A percentile compares a stretch with the other conserved stretches of the same genome.
phyloP scores from a whole-genome alignment of 2,329 filamentous ascomycete species.

The Dothistroma septosporum region DNA sequence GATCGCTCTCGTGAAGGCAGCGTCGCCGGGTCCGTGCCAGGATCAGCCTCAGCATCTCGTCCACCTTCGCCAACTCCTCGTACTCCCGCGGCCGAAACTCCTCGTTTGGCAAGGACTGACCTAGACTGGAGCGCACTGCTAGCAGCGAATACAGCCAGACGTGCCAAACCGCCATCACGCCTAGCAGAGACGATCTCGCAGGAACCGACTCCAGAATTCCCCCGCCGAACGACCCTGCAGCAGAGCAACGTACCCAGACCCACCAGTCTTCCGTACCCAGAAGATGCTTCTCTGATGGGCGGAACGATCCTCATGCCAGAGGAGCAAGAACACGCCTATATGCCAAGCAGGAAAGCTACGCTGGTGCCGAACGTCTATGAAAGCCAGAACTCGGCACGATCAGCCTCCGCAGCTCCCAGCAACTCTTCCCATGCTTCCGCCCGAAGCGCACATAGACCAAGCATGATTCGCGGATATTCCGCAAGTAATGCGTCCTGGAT shows the following conservation, averaged over 20 bases:
- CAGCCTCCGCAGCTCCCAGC: constrained; percentile 19
- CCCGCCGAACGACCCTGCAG: constrained; percentile 29
- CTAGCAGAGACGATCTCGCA: constrained; percentile 17
- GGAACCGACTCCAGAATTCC: constrained; percentile 28
- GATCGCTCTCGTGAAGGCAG: constrained; percentile 20
- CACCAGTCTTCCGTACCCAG: constrained; percentile 43
- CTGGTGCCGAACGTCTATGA: constrained; percentile 6
- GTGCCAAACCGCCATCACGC: constrained; percentile 27
- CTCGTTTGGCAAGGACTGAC: constrained; percentile 30
- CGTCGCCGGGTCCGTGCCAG: constrained; percentile 18
- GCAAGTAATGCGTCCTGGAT: constrained; percentile 11
- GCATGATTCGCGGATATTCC: constrained; percentile 1
- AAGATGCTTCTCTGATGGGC: constrained; percentile 36
- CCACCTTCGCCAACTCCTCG: constrained; percentile 27
- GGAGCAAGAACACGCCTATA: constrained; percentile 41
- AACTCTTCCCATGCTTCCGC: constrained; percentile 8
- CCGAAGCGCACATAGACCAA: constrained; percentile 8
- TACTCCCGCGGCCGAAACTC: constrained; percentile 21
- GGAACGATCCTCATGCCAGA: constrained; percentile 40
- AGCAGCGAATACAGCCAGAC: constrained; percentile 27
- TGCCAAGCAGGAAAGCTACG: constrained; percentile 17
- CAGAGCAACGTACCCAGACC: neutral
- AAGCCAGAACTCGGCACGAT: constrained; percentile 4
- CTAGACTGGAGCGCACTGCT: constrained; percentile 31
- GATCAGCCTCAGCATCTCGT: constrained; percentile 25